Evolutionary conservation across 2,329 filamentous ascomycete genomes (phyloP).

Genomic region (Rhynchosporium agropyri): DNA sequence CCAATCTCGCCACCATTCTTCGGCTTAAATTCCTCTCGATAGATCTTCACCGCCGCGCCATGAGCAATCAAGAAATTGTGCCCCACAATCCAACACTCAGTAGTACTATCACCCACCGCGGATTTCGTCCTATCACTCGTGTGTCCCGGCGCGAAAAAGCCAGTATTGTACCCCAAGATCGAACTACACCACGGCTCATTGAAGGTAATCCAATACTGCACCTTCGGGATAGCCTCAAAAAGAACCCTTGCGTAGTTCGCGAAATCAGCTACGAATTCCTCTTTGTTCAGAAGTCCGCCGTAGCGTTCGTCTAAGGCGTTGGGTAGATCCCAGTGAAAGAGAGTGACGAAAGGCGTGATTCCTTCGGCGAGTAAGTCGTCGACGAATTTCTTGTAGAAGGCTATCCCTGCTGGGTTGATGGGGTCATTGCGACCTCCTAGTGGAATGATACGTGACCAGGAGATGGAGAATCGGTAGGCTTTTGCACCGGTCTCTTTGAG

Average conservation of each 20-base stretch:
- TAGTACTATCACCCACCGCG: slow-evolving; percentile 69
- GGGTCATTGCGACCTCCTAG: slow-evolving; percentile 82
- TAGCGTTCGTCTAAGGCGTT: slow-evolving; percentile 79
- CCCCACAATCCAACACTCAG: slow-evolving; percentile 81
- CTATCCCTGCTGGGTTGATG: slow-evolving; percentile 75
- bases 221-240: slow-evolving; percentile 74
- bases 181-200: slow-evolving; percentile 89
- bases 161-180: slow-evolving; percentile 77
- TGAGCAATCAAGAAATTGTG: slow-evolving; percentile 82
- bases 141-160: slow-evolving; percentile 79
- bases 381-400: slow-evolving; percentile 78
- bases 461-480: slow-evolving; percentile 82
- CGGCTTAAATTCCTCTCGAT: slow-evolving; percentile 79
- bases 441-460: slow-evolving; percentile 83
- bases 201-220: slow-evolving; percentile 88
- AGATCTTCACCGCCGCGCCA: slow-evolving; percentile 77
- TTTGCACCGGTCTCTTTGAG: slow-evolving; percentile 73
- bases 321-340: slow-evolving; percentile 89
- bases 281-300: slow-evolving; percentile 76
- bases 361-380: slow-evolving; percentile 76
- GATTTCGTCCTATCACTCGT: slow-evolving; percentile 75
- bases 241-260: slow-evolving; percentile 76
- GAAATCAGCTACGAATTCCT: slow-evolving; percentile 82
- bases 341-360: slow-evolving; percentile 79
- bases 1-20: slow-evolving; percentile 76